Conservation (phyloP, 2,329 filamentous ascomycete genomes). For the Neonectria sp. region DNA sequence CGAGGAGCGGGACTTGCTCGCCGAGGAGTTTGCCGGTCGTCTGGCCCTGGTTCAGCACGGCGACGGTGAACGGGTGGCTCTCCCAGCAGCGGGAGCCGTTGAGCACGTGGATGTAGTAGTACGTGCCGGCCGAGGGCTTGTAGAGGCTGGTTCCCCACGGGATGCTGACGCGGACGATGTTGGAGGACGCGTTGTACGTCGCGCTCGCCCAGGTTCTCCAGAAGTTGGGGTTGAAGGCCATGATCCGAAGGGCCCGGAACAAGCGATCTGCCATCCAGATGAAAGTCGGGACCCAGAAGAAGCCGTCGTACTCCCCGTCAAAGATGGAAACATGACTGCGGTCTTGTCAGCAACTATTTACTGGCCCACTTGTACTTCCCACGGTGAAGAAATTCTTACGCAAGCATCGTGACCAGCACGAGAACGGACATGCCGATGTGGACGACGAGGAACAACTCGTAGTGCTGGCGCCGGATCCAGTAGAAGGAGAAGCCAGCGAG, state of each 20-base stretch:
- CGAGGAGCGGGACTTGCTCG: slow-evolving; percentile 54
- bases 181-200: slow-evolving; percentile 54
- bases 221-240: slow-evolving; percentile 56
- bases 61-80: slow-evolving; percentile 66
- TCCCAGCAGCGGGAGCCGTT: slow-evolving; percentile 61
- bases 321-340: slow-evolving; percentile 68
- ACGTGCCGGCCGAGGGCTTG: slow-evolving; percentile 57
- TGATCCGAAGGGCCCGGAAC: slow-evolving; percentile 59
- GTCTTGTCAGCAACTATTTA: not conserved
- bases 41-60: slow-evolving; percentile 42
- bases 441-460: slow-evolving; percentile 65
- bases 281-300: slow-evolving; percentile 64
- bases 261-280: slow-evolving; percentile 67
- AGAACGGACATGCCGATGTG: slow-evolving; percentile 68
- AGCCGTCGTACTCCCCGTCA: slow-evolving; percentile 61
- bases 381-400: slow-evolving; percentile 54
- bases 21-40: slow-evolving; percentile 39
- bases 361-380: accelerated
- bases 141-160: slow-evolving; percentile 54
- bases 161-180: slow-evolving; percentile 60
- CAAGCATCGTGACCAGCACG: slow-evolving; percentile 65
- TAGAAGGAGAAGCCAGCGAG: slow-evolving; percentile 64
- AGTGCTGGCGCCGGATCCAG: slow-evolving; percentile 66
- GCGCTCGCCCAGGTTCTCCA: slow-evolving; percentile 55
- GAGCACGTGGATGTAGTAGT: slow-evolving; percentile 62